Evolutionary conservation across 2,329 filamentous ascomycete genomes (phyloP), one percentile per base, ranked within the genome.

Genomic region (Scedosporium aurantiacum): DNA sequence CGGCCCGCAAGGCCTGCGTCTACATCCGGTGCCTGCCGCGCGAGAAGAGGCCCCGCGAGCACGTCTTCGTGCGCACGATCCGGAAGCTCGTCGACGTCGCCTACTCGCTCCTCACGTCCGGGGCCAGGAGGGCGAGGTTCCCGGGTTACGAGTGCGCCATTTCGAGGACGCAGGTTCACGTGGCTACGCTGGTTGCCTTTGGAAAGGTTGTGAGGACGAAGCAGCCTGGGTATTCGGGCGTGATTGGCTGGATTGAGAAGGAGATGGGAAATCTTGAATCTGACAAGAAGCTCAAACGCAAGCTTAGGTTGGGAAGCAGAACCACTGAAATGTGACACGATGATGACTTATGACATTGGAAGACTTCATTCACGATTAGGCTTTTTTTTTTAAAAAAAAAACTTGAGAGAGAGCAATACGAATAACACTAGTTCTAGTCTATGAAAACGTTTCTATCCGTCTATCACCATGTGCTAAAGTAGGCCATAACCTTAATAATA

Each of bases 1-100:
- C 89, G 5, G 91, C 90, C 7, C 85, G 84, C 75, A 95, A 93
- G 75, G 82, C 83, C 76, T 84, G 80, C 79, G 81, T 80, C 0
- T 87, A 87, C 65, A 70, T 76, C 5, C 76, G 79, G 6, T 85
- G 83, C 63, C 76, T 97, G 37, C 78, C 82, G 1, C 70, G 68
- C 40, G 67, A 69, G 4, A 82, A 80, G 66, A 83, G 82, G 65
- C 89, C 88, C 2, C 72, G 78, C 5, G 69, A 78, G 3, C 73
- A 70, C 32, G 72, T 96, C n/a, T 73, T 93, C 37, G 86, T 77
- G 76, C 81, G 85, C 87, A 74, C 72, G 83, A 73, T 12, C 5
- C 14, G 57, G 43, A 86, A 85, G 62, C 74, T 92, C 16, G 78
- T 87, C 18, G 80, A 85, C 16, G 80, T 89, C 3, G 85, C 86